A percentile compares a stretch with the other conserved stretches of the same genome.
phyloP scores from a whole-genome alignment of 2,329 filamentous ascomycete genomes.

The Ophiostoma ulmi region DNA sequence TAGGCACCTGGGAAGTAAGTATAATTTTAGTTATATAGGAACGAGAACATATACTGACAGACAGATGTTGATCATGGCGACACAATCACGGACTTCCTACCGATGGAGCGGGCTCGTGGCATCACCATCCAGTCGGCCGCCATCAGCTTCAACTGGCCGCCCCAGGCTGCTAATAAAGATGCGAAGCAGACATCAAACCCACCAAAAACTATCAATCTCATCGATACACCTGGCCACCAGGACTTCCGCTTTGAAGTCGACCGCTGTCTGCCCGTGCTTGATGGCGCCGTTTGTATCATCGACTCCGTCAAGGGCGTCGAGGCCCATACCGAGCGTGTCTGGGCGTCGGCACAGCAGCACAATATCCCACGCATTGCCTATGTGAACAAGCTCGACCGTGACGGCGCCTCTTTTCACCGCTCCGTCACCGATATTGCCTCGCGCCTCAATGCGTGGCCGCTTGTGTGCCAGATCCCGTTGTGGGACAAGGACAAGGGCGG shows the following conservation, averaged over 20 bases:
- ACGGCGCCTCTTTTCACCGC: slow-evolving; percentile 74
- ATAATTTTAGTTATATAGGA: no score
- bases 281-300: slow-evolving; percentile 37
- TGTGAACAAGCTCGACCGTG: slow-evolving; percentile 80
- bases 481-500: slow-evolving; percentile 81
- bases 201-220: slow-evolving; percentile 62
- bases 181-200: slow-evolving; percentile 46
- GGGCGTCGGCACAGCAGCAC: slow-evolving; percentile 83
- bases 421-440: slow-evolving; percentile 82
- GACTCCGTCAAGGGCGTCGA: slow-evolving; percentile 59
- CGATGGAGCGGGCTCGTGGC: slow-evolving; percentile 82
- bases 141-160: slow-evolving; percentile 90
- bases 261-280: slow-evolving; percentile 59
- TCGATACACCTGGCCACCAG: slow-evolving; percentile 93
- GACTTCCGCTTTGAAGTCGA: slow-evolving; percentile 97
- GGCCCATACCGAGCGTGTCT: slow-evolving; percentile 94
- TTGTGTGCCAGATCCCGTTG: slow-evolving; percentile 93
- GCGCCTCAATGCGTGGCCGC: slow-evolving; percentile 75
- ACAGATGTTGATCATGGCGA: slow-evolving; percentile 90
- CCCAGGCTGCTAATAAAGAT: slow-evolving; percentile 35
- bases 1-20: slow-evolving; percentile 67
- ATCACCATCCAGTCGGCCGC: slow-evolving; percentile 98
- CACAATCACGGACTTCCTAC: slow-evolving; percentile 94
- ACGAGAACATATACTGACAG: background rate
- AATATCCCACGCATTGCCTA: slow-evolving; percentile 76